Conservation (phyloP, 225 moss, liverwort and hornwort species). For the Sphagnum contortum region DNA sequence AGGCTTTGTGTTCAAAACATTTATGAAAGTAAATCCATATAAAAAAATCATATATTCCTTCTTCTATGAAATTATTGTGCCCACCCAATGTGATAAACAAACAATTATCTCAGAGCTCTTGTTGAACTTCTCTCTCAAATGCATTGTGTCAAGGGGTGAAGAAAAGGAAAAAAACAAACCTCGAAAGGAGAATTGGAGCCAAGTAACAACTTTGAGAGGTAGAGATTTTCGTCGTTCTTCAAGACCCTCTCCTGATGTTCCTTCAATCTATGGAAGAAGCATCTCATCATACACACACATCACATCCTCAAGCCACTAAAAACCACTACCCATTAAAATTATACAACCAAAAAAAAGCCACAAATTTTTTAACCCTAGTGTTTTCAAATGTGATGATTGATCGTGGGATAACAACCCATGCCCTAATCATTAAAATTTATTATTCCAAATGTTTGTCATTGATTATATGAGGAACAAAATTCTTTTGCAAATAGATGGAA, state of each 20-base stretch:
- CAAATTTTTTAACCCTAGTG: neutral
- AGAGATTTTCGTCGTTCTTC: conserved; percentile 65
- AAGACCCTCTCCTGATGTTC: conserved; percentile 49
- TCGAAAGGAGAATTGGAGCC: conserved; percentile 73
- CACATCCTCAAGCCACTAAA: neutral
- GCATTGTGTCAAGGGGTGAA: no score
- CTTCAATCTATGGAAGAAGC: conserved; percentile 46
- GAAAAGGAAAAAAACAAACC: conserved; percentile 12
- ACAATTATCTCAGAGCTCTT: no score
- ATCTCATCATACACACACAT: neutral
- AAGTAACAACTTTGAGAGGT: conserved; percentile 54
- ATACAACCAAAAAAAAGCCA: no score
- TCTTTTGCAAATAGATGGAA: neutral
- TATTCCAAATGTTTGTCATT: no score
- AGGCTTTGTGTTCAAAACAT: no score
- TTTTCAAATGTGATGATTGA: neutral
- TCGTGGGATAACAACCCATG: neutral
- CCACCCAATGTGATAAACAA: no score
- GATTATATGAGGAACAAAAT: neutral
- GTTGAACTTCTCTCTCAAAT: no score
- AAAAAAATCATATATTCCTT: no score
- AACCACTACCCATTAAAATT: neutral
- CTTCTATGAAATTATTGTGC: no score
- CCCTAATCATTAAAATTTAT: neutral
- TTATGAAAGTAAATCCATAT: no score